Conservation (phyloP, 208 protist species). For the Leishmania tarentolae region DNA sequence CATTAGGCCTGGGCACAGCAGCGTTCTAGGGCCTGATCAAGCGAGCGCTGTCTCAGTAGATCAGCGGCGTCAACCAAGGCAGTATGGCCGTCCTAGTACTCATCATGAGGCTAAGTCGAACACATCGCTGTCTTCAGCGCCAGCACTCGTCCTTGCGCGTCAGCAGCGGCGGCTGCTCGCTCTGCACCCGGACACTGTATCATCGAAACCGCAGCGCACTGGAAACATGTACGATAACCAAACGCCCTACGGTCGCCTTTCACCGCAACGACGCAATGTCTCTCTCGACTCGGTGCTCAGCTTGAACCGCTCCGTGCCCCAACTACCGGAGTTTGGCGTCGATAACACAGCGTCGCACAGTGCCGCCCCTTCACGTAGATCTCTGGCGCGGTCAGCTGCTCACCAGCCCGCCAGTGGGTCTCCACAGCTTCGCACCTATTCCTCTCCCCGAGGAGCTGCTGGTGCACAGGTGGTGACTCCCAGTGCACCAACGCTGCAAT, state of each 20-base stretch:
- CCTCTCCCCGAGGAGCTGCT: constrained; percentile 21
- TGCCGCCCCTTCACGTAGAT: neutral
- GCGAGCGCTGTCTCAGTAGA: constrained; percentile 8
- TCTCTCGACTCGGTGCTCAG: neutral
- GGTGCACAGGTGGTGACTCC: neutral
- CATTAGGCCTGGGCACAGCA: constrained; percentile 14
- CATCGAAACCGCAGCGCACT: constrained; percentile 1
- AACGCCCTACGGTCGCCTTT: constrained; percentile 31
- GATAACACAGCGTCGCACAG: neutral
- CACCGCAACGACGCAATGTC: constrained; percentile 15
- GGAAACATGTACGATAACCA: constrained; percentile 24
- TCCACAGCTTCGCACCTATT: constrained; percentile 30
- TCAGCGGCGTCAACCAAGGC: constrained; percentile 11
- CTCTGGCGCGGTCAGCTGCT: constrained; percentile 2
- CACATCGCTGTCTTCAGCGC: neutral
- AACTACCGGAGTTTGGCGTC: neutral
- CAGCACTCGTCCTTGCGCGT: constrained; percentile 1
- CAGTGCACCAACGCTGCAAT: constrained; percentile 1
- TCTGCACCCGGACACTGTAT: constrained; percentile 31
- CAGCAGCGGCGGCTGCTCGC: constrained; percentile 9
- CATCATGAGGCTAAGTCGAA: neutral
- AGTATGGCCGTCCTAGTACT: neutral
- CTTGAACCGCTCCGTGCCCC: neutral
- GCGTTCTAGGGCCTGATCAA: constrained; percentile 1
- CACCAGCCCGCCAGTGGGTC: neutral